Evolutionary conservation across 371 early-diverging fungal species (phyloP).

Genomic region (Mortierella sp.): DNA sequence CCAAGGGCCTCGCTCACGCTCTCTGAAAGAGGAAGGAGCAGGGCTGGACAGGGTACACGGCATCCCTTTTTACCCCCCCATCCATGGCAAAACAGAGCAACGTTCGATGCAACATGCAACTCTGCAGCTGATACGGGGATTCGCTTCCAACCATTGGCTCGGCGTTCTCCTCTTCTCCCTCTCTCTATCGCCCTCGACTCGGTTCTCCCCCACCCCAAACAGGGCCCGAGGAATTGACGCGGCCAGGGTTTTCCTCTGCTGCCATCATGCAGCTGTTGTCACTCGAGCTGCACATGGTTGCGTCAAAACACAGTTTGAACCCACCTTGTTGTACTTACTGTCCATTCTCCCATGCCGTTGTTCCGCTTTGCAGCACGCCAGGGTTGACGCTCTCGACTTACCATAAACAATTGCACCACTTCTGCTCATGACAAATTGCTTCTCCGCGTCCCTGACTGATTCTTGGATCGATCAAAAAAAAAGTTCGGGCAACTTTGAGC

Average conservation of each 20-base stretch:
- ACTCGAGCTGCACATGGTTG: slow-evolving; percentile 7
- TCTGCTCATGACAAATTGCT: not conserved
- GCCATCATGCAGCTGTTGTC: not conserved
- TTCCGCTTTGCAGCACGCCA: not conserved
- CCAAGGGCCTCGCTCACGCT: not conserved
- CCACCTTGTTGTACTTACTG: not conserved
- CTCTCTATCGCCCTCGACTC: not conserved
- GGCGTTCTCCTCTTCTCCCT: not conserved
- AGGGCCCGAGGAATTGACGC: slow-evolving; percentile 3
- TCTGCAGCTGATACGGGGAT: not conserved
- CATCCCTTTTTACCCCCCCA: not conserved
- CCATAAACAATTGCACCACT: not conserved
- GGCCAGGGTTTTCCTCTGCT: not conserved
- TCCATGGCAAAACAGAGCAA: not conserved
- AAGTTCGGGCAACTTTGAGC: slow-evolving; percentile 1
- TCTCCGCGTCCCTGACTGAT: not conserved
- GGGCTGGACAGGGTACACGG: slow-evolving; percentile 7
- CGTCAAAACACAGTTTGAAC: slow-evolving; percentile 11
- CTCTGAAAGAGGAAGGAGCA: not conserved
- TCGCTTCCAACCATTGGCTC: not conserved
- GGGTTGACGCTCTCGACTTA: not conserved
- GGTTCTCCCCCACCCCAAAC: no score
- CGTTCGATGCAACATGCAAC: no score
- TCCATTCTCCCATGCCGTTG: not conserved
- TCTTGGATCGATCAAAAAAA: not conserved